These are phyloP conservation scores for Lactarius pseudohatsudake DNA, from an alignment of 768 basidiomycete genomes.

Conservation along the genomic window DNA sequence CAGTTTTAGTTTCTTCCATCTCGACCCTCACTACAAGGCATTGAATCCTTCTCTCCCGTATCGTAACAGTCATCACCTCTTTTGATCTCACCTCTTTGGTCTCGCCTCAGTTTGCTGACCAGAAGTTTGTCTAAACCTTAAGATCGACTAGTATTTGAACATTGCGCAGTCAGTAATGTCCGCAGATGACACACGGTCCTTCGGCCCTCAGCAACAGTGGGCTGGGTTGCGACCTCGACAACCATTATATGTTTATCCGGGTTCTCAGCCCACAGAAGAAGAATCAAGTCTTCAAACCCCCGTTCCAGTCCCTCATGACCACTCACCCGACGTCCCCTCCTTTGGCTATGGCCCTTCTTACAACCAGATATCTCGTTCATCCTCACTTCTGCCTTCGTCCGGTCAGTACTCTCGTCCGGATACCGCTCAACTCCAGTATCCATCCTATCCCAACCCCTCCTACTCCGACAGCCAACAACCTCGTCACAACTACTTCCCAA, in stretches of 20 bases:
- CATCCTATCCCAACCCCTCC: conserved; percentile 13
- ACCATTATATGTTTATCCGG: conserved; percentile 10
- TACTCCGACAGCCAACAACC: conserved; percentile 16
- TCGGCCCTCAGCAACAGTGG: conserved; percentile 15
- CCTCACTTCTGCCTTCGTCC: conserved; percentile 13
- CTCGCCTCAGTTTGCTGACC: not conserved
- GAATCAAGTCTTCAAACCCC: not conserved
- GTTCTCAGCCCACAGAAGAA: conserved; percentile 4
- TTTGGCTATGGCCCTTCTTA: conserved; percentile 17
- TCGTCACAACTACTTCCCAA: conserved; percentile 6
- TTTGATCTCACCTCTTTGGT: not conserved
- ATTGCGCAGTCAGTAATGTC: conserved; percentile 8
- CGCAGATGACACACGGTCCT: conserved; percentile 4
- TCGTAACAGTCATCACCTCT: not conserved
- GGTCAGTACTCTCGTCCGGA: conserved; percentile 11
- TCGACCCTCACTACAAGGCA: not conserved
- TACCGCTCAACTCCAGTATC: conserved; percentile 7
- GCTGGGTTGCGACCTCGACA: conserved; percentile 6
- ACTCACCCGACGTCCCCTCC: conserved; percentile 10
- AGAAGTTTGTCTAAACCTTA: not conserved
- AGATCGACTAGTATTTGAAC: not conserved
- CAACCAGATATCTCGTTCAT: conserved; percentile 14
- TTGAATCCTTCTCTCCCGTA: not conserved
- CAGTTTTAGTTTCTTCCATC: not conserved
- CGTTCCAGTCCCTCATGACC: not conserved